Evolutionary conservation across 805 yeast genomes (phyloP).

Genomic region (Kluyveromyces starmeri): DNA sequence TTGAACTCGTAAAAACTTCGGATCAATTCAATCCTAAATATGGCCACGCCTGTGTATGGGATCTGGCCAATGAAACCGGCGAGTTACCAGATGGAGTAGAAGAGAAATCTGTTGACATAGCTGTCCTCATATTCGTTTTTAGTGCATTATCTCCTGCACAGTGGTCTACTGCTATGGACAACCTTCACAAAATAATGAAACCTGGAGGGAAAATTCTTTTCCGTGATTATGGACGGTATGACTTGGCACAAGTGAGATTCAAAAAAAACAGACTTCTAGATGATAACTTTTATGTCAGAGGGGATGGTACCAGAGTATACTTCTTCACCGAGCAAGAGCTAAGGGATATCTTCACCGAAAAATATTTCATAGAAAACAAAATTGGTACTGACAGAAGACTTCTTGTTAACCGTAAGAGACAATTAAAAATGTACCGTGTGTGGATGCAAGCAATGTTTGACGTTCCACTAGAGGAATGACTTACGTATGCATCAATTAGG

Average conservation of each 20-base stretch:
- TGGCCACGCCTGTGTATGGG: constrained; percentile 92
- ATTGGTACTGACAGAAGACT: constrained; percentile 88
- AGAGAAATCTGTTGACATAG: constrained; percentile 75
- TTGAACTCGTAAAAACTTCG: constrained; percentile 66
- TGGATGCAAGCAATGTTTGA: constrained; percentile 93
- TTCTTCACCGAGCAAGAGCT: constrained; percentile 94
- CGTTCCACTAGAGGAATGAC: constrained; percentile 29
- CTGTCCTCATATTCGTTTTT: constrained; percentile 92
- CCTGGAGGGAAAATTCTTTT: constrained; percentile 90
- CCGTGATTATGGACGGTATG: constrained; percentile 93
- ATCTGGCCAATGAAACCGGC: constrained; percentile 69
- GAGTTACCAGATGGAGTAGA: constrained; percentile 76
- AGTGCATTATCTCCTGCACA: constrained; percentile 87
- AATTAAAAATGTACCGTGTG: constrained; percentile 89
- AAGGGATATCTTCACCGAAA: constrained; percentile 55
- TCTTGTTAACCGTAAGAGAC: constrained; percentile 84
- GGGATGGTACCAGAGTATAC: constrained; percentile 96
- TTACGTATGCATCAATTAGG: neutral
- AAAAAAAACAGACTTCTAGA: constrained; percentile 80
- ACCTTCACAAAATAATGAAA: constrained; percentile 63
- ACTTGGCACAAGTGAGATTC: constrained; percentile 89
- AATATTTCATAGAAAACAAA: constrained; percentile 55
- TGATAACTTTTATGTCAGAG: constrained; percentile 91
- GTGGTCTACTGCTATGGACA: constrained; percentile 74
- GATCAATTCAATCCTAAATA: constrained; percentile 48